These are phyloP conservation scores for Selaginella tamariscina DNA, from an alignment of 75 land plant species.

Conservation along the genomic window DNA sequence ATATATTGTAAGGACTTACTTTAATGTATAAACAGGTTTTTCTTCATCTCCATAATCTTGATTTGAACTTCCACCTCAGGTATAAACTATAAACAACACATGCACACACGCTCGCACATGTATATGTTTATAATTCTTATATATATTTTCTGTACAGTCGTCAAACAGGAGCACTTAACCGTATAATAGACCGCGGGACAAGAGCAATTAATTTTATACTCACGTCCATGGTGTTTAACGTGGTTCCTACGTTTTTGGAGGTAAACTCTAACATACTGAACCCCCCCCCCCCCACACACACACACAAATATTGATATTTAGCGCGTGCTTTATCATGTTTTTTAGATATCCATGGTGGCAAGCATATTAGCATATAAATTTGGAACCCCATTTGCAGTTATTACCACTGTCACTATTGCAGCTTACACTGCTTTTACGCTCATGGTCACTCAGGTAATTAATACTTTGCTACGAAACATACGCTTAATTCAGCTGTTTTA, in stretches of 20 bases:
- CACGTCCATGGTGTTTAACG: conserved; percentile 79
- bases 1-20: neutral
- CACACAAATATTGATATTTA: neutral
- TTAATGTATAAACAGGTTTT: conserved; percentile 56
- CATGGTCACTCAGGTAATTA: conserved; percentile 66
- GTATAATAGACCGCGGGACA: conserved; percentile 91
- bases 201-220: conserved; percentile 90
- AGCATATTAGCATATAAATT: conserved; percentile 90
- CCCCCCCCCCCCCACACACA: no score
- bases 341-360: conserved; percentile 92
- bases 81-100: no score
- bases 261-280: conserved; percentile 22
- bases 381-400: conserved; percentile 86
- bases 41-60: conserved; percentile 87
- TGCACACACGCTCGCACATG: no score
- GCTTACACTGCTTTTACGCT: conserved; percentile 83
- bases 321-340: conserved; percentile 5
- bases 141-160: conserved; percentile 42
- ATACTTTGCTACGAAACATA: neutral
- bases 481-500: neutral
- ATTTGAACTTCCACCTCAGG: conserved; percentile 86
- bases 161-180: conserved; percentile 82
- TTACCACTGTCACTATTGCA: conserved; percentile 74
- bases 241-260: conserved; percentile 93
- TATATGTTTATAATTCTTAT: neutral